Base-by-base conservation (phyloP, 192 early-diverging fungal genomes). In the Polychytrium aggregatum region DNA sequence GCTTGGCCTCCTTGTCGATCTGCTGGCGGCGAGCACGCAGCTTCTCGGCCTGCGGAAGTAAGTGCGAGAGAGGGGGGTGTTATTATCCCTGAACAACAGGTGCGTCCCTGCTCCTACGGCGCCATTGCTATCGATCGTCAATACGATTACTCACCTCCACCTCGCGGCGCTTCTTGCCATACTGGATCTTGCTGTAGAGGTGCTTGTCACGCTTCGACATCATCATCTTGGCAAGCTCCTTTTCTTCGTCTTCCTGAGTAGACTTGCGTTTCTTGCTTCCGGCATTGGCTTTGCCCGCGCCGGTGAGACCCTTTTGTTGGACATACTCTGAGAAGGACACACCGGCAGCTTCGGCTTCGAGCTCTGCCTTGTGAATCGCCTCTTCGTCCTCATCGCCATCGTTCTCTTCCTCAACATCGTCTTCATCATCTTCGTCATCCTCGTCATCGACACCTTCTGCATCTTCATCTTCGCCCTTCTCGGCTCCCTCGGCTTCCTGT, bases 131-230 rank as follows among this genome's bases (percentile, higher is more conserved):
- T n/a, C 42, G 25, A 21, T 21, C 18, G n/a, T n/a, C n/a, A n/a
- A n/a, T n/a, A n/a, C n/a, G n/a, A n/a, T n/a, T n/a, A 52, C 52
- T 52, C 28, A 62, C 84, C 63, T 82, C 78, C 41, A 70, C 80
- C 27, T 68, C 65, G 63, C 83, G 83, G 62, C 78, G 67, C 42
- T 85, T 60, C 49, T 81, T 81, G 28, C 81, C 75, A 41, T 78
- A 79, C 53, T 87, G 68, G 52, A 91, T 88, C 67, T 82, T 78
- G 49, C 65, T 65, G 58, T 87, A 88, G 41, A 91, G 58, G 47
- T 79, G 83, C 56, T 74, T 72, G 48, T 91, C 82, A 60, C 80
- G 85, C 67, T 84, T 85, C 29, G 66, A 72, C 88, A 91, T 91
- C 86, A 91, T 86, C 46, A 86, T 84, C 56, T 73, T 85, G 38